Conservation (phyloP, 345 rosid species). For the Carallia pectinifolia region DNA sequence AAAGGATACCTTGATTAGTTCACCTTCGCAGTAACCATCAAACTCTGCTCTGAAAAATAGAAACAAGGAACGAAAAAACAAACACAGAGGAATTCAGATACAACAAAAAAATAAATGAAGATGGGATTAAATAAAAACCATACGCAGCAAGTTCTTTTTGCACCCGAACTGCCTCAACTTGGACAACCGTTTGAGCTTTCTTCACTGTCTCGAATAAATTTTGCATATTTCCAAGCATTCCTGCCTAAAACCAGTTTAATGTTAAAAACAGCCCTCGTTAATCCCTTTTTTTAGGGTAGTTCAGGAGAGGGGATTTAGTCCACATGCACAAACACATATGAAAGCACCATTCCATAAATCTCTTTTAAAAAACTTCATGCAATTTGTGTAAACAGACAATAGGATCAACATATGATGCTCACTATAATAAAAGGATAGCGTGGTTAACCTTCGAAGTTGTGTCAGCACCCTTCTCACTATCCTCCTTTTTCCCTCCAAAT, state of each 20-base stretch:
- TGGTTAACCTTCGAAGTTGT: constrained; percentile 61
- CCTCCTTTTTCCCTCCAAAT: constrained; percentile 82
- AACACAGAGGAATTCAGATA: constrained; percentile 18
- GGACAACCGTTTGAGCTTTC: constrained; percentile 98
- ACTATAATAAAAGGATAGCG: constrained; percentile 1
- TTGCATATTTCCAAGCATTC: constrained; percentile 88
- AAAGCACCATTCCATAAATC: too few relatives aligned
- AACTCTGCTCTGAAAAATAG: constrained; percentile 72
- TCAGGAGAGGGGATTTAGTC: too few relatives aligned
- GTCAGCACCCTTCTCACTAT: constrained; percentile 56
- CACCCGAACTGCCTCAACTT: constrained; percentile 88
- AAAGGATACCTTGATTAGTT: constrained; percentile 75
- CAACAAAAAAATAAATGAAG: constrained; percentile 1
- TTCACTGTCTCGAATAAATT: constrained; percentile 87
- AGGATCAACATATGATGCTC: neutral
- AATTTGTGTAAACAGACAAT: too few relatives aligned
- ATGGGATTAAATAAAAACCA: constrained; percentile 19
- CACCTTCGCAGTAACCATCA: constrained; percentile 96
- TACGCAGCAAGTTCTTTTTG: constrained; percentile 91
- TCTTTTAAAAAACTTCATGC: too few relatives aligned
- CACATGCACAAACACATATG: too few relatives aligned
- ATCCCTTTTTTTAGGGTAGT: too few relatives aligned
- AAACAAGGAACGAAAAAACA: constrained; percentile 12
- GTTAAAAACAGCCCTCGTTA: too few relatives aligned
- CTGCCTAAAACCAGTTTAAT: constrained; percentile 51